Percentiles rank a stretch among this genome's conserved stretches.
Evolutionary conservation across 1,139 yeast genomes (phyloP).

Genomic region (Cylindricascospora bacillispora): DNA sequence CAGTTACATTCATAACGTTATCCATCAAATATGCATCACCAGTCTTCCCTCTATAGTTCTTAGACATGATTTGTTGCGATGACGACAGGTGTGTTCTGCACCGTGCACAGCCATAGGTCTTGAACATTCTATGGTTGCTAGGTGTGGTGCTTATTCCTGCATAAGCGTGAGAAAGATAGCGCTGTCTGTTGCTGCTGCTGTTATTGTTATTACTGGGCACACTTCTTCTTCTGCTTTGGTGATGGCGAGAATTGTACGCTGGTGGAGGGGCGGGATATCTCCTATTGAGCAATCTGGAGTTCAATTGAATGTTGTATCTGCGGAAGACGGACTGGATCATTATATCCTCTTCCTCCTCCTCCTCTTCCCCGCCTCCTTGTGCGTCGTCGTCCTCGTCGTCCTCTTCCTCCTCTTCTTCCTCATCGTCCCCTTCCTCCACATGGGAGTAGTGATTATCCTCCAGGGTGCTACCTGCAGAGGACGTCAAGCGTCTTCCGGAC

Average conservation of each 20-base stretch:
- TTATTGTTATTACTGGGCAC: conserved; percentile 1
- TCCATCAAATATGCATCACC: conserved; percentile 33
- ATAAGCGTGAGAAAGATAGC: conserved; percentile 6
- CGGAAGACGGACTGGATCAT: no score
- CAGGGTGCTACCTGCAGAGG: no score
- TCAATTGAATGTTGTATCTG: no score
- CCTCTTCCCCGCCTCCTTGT: no score
- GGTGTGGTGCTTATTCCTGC: no score
- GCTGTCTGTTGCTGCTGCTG: conserved; percentile 1
- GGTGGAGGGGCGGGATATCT: no score
- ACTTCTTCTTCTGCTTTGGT: neutral
- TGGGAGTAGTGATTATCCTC: neutral
- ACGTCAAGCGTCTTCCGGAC: no score
- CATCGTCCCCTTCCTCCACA: neutral
- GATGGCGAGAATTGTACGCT: conserved; percentile 1
- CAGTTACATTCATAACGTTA: conserved; percentile 28
- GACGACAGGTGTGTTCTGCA: conserved; percentile 34
- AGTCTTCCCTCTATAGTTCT: conserved; percentile 31
- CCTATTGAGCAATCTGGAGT: no score
- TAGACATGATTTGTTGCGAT: conserved; percentile 29
- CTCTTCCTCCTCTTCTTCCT: no score
- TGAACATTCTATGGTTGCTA: conserved; percentile 12
- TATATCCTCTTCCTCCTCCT: no score
- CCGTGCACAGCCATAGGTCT: conserved; percentile 30
- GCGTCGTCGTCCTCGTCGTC: no score